Conservation (phyloP, 805 yeast genomes). For the Metschnikowia kofuensis region DNA sequence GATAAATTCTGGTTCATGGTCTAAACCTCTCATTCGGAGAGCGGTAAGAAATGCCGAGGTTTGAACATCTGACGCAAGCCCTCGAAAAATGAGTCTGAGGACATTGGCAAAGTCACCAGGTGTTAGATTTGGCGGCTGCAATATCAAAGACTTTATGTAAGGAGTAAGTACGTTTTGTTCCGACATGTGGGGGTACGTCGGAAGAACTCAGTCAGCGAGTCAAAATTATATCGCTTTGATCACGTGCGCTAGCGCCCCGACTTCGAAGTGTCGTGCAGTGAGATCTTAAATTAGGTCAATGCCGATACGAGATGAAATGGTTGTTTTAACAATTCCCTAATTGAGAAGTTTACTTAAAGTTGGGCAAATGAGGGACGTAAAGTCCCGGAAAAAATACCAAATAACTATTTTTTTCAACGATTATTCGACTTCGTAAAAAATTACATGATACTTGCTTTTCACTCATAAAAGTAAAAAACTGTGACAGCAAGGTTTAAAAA, state of each 20-base stretch:
- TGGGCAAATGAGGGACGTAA: too few species aligned
- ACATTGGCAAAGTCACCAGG: slow-evolving; percentile 65
- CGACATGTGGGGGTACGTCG: slow-evolving; percentile 6
- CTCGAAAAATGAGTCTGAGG: slow-evolving; percentile 56
- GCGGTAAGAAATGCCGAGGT: slow-evolving; percentile 78
- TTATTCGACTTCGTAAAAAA: too few species aligned
- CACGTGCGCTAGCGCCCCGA: not conserved
- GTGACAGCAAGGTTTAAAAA: too few species aligned
- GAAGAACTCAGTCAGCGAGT: not conserved
- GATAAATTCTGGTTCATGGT: slow-evolving; percentile 75
- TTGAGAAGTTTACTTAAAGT: too few species aligned
- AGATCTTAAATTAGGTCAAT: too few species aligned
- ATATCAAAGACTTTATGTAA: slow-evolving; percentile 61
- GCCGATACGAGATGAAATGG: too few species aligned
- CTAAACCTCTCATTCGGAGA: slow-evolving; percentile 68
- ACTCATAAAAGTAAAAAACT: too few species aligned
- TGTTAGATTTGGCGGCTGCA: slow-evolving; percentile 58
- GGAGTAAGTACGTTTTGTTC: slow-evolving; percentile 43
- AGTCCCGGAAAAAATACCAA: too few species aligned
- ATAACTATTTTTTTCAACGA: too few species aligned
- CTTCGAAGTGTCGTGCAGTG: not conserved
- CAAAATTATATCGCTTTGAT: not conserved
- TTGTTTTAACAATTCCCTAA: too few species aligned
- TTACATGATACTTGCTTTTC: too few species aligned
- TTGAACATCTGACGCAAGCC: slow-evolving; percentile 64